Percentiles rank a stretch among this genome's conserved stretches.
phyloP scores from a whole-genome alignment of 305 asterid species.

The Fraxinus platypoda region DNA sequence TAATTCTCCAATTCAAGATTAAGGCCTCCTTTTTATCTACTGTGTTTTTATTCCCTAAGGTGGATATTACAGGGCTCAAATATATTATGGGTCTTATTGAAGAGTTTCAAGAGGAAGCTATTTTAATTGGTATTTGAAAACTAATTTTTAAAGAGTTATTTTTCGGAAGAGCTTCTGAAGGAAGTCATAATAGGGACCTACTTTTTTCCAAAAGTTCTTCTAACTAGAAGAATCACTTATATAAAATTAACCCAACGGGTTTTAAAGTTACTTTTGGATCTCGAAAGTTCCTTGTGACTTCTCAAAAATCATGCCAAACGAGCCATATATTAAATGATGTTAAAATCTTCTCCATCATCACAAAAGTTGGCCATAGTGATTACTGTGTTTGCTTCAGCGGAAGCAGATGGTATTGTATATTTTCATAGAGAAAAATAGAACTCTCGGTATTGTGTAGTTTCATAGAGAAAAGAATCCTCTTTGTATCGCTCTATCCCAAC shows the following conservation, averaged over 20 bases:
- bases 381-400: neutral
- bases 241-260: no score
- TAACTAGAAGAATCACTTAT: neutral
- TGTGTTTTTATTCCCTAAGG: neutral
- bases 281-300: neutral
- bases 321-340: neutral
- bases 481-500: neutral
- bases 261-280: no score
- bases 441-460: neutral
- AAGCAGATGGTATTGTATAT: neutral
- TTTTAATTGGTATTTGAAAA: no score
- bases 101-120: neutral
- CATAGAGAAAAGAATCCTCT: neutral
- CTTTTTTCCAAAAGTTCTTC: no score
- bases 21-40: neutral
- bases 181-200: no score
- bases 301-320: no score
- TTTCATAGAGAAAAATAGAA: neutral
- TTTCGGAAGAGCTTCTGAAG: neutral
- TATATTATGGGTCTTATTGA: neutral
- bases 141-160: no score
- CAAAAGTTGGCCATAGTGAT: neutral
- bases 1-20: constrained; percentile 17
- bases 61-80: neutral
- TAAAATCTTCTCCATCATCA: neutral